Conservation (phyloP, 2,329 filamentous ascomycete species). For the Ascomycota sp. region DNA sequence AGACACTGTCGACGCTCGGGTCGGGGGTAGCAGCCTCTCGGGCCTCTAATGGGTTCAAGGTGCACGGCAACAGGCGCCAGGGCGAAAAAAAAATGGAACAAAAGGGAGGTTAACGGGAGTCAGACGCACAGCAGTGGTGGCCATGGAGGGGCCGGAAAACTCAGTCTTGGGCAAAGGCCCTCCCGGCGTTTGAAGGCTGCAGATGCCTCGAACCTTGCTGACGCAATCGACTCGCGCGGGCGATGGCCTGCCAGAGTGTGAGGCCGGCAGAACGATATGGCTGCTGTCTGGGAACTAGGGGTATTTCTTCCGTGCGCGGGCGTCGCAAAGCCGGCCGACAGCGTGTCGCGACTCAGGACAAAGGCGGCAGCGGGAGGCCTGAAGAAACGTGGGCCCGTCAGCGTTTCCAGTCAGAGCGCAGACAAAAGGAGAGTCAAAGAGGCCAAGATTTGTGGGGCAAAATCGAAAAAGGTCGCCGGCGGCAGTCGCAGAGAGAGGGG, state of each 20-base stretch:
- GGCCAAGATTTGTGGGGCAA: too few species aligned
- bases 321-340: too few species aligned
- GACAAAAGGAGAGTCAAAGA: too few species aligned
- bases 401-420: too few species aligned
- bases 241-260: too few species aligned
- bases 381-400: too few species aligned
- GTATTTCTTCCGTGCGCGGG: too few species aligned
- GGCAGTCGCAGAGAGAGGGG: background rate
- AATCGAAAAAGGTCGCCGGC: background rate
- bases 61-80: constrained; percentile 1
- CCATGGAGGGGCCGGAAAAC: constrained; percentile 1
- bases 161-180: background rate
- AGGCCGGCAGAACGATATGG: too few species aligned
- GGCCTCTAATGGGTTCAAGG: background rate
- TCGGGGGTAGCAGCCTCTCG: background rate
- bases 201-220: background rate
- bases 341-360: too few species aligned
- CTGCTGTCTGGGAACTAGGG: too few species aligned
- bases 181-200: background rate
- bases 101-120: constrained; percentile 14
- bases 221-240: too few species aligned
- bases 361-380: too few species aligned
- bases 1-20: constrained; percentile 8
- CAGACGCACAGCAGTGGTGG: constrained; percentile 11
- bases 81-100: constrained; percentile 2